phyloP scores from a whole-genome alignment of 176 grass and related monocot genomes.

The Phoenix dactylifera region DNA sequence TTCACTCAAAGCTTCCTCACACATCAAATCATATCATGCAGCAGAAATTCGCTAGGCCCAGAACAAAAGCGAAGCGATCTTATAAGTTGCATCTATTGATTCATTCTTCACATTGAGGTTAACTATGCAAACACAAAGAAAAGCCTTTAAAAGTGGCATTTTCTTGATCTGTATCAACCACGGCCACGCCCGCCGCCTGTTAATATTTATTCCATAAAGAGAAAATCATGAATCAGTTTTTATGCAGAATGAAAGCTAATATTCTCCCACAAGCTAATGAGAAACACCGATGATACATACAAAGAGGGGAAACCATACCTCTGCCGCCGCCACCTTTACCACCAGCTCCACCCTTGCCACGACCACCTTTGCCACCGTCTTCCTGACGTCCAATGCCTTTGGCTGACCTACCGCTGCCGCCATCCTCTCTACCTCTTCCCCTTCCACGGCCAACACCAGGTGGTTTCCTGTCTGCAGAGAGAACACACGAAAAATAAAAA shows the following conservation, averaged over 20 bases:
- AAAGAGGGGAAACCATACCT: conserved; percentile 26
- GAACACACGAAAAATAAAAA: conserved; percentile 10
- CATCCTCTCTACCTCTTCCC: conserved; percentile 57
- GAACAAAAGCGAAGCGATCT: too few relatives aligned
- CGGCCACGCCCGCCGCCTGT: conserved; percentile 74
- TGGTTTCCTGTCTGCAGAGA: conserved; percentile 83
- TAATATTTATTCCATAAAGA: background rate
- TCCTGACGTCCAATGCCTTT: conserved; percentile 79
- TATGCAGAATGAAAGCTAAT: too few relatives aligned
- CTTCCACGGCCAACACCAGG: conserved; percentile 90
- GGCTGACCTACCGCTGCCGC: conserved; percentile 38
- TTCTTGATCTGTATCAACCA: conserved; percentile 33
- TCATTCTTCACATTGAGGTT: conserved; percentile 35
- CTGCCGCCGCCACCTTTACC: conserved; percentile 59
- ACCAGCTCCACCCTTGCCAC: conserved; percentile 46
- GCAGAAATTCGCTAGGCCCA: too few relatives aligned
- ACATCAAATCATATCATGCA: too few relatives aligned
- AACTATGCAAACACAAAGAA: conserved; percentile 34
- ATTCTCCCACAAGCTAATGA: background rate
- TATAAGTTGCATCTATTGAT: background rate
- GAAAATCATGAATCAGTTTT: background rate
- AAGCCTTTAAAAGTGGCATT: conserved; percentile 45
- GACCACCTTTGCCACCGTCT: conserved; percentile 53
- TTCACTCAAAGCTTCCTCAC: too few relatives aligned
- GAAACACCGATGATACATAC: background rate